Base-by-base conservation (phyloP, 768 basidiomycete genomes). In the Boletus reticulatus region DNA sequence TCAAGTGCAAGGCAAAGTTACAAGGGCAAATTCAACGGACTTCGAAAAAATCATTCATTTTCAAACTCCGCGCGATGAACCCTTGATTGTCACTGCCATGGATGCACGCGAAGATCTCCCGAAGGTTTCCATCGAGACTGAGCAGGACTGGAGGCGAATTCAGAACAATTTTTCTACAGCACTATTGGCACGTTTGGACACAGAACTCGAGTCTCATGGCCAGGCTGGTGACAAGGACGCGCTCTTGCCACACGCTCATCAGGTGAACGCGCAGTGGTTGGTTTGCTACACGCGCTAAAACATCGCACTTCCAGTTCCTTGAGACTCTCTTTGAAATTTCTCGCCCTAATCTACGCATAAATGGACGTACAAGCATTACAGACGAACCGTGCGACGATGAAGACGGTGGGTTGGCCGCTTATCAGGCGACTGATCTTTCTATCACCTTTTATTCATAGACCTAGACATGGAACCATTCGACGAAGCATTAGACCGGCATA, bases 381-480 rank as follows among this genome's bases (percentile, higher is more conserved):
- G 89, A 89, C 62, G 78, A 84, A 5, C 72, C 84, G n/a, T 78
- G 79, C 20, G 75, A 79, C 19, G 76, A 78, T 47, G 82, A 80
- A 56, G 78, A 81, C 62, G 81, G 87, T 83, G 48, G 50, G 72
- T 47, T 2, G n/a, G 37, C 32, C 27, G 48, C 22, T 57, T 52
- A 46, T n/a, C n/a, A 8, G 14, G 4, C 38, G 38, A 44, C 46
- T 14, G 34, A 36, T 36, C 12, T 48, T 36, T 43, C 27, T 34
- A 11, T 43, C 10, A 20, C 12, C 17, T 22, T 32, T 32, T 39
- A 20, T 24, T 62, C 16, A 64, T 31, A 24, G 24, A 16, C 17
- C n/a, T 58, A 87, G 85, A 84, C 43, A 82, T 84, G 61, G 90
- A 94, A 64, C 80, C 84, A 3, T 96, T 94, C 68, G 92, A 96